A percentile compares a stretch with the other conserved stretches of the same genome.
These are phyloP conservation scores for Chalciporus sphaerocephalus DNA, from an alignment of 768 basidiomycete genomes.

Conservation along the genomic window DNA sequence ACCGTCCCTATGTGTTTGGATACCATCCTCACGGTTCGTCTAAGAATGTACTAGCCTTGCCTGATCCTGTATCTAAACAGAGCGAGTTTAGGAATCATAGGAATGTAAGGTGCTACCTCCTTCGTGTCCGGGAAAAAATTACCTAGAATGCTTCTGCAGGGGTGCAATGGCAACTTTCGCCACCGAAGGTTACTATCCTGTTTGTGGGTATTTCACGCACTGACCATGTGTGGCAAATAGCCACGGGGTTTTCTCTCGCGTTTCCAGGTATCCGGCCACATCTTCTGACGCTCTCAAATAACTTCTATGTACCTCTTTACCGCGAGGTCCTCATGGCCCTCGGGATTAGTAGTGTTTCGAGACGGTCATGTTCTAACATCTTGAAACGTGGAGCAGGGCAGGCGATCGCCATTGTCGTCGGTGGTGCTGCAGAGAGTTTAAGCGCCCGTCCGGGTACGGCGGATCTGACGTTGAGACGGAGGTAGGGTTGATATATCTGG, in stretches of 20 bases:
- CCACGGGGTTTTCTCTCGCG: constrained; percentile 81
- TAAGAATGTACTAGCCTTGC: neutral
- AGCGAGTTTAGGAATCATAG: constrained; percentile 77
- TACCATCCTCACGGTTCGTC: constrained; percentile 92
- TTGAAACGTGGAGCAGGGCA: constrained; percentile 54
- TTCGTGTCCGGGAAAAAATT: neutral
- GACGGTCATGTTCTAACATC: constrained; percentile 85
- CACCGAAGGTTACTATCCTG: constrained; percentile 68
- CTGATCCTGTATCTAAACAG: constrained; percentile 1
- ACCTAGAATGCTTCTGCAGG: constrained; percentile 41
- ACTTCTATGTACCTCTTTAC: constrained; percentile 91
- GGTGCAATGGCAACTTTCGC: constrained; percentile 95
- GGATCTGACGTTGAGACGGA: constrained; percentile 72
- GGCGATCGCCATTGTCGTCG: constrained; percentile 92
- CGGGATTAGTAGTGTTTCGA: constrained; percentile 92
- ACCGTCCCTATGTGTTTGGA: constrained; percentile 93
- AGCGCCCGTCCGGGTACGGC: constrained; percentile 97
- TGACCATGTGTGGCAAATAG: constrained; percentile 35
- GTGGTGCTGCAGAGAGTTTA: constrained; percentile 92
- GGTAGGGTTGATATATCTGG: constrained; percentile 36
- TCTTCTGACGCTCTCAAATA: constrained; percentile 83
- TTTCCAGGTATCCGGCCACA: constrained; percentile 94
- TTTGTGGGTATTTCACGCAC: neutral
- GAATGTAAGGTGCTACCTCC: constrained; percentile 62
- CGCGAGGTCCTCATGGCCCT: constrained; percentile 84